phyloP scores from a whole-genome alignment of 805 yeast genomes.

The Wickerhamomyces sydowiorum region DNA sequence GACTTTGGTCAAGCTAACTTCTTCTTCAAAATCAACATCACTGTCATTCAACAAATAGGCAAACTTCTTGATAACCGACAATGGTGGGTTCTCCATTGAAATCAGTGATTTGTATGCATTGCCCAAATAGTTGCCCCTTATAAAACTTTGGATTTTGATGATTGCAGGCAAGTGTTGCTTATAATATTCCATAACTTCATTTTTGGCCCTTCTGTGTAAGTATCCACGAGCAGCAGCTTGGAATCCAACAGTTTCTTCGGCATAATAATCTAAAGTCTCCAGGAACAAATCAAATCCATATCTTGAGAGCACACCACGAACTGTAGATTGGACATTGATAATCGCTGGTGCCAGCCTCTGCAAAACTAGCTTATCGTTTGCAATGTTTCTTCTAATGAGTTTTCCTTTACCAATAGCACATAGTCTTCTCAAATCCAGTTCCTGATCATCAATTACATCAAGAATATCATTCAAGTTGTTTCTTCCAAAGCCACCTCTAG shows the following conservation, averaged over 20 bases:
- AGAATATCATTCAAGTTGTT: constrained; percentile 17
- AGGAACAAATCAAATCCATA: constrained; percentile 47
- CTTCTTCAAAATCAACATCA: constrained; percentile 71
- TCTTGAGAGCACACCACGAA: constrained; percentile 60
- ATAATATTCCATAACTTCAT: constrained; percentile 41
- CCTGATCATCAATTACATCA: constrained; percentile 22
- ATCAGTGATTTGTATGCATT: constrained; percentile 70
- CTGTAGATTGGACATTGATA: constrained; percentile 45
- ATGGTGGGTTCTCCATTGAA: constrained; percentile 67
- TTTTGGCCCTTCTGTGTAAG: constrained; percentile 30
- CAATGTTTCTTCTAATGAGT: constrained; percentile 24
- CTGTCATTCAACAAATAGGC: constrained; percentile 69
- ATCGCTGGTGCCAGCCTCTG: constrained; percentile 15
- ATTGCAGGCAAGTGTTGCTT: constrained; percentile 49
- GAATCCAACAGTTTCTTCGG: constrained; percentile 33
- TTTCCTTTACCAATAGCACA: constrained; percentile 36
- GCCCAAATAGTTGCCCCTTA: constrained; percentile 63
- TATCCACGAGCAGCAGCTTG: constrained; percentile 55
- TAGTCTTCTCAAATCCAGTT: constrained; percentile 21
- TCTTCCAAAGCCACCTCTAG: constrained; percentile 40
- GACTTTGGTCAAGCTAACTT: constrained; percentile 56
- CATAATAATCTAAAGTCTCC: constrained; percentile 46
- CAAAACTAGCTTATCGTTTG: constrained; percentile 1
- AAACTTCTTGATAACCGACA: constrained; percentile 70
- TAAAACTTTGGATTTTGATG: constrained; percentile 65